Evolutionary conservation across 1,284 basidiomycete genomes (phyloP), one percentile per base, ranked within the genome.

Genomic region (Meripilus lineatus): DNA sequence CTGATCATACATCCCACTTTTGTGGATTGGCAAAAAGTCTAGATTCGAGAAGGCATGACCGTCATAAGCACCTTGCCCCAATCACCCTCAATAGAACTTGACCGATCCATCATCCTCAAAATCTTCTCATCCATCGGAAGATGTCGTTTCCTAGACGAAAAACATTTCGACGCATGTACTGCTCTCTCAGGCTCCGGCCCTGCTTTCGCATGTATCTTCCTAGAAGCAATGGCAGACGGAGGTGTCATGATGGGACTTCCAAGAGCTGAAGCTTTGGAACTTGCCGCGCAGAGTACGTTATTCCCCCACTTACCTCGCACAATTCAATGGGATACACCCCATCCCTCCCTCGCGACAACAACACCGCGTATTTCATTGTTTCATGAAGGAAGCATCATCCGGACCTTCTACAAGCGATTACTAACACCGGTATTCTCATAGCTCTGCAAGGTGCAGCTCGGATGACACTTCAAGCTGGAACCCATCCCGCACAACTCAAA

Each of bases 201-300:
- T 24, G 96, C 96, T 0, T 99, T 99, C 65, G 93, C 92, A 1
- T 93, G 92, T 53, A 84, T 99, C 38, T 94, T 99, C 57, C 74
- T 99, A 48, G 96, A 99, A 66, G 95, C 96, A 1, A 97, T 99
- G 93, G 88, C 93, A 2, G 96, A 99, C 65, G 96, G 96, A 25
- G 96, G 93, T 24, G 96, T 99, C 34, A 99, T 99, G 96, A 99
- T 99, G 96, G 96, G 96, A 22, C 71, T 99, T 37, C 96, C 96
- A 2, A 75, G 96, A 49, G 78, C 84, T 1, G 95, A 98, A 65
- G 94, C 96, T 4, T 66, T 98, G 30, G 96, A 99, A 62, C 69
- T 99, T 42, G 95, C 96, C 36, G 87, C 95, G 39, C 96, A 99
- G 68, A 94, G 93, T 95, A 64, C 60, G 83, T 67, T 32, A 33